Evolutionary conservation across 129 eudicot genomes (phyloP), one percentile per base, ranked within the genome.

Genomic region (Flaveria sonorensis): DNA sequence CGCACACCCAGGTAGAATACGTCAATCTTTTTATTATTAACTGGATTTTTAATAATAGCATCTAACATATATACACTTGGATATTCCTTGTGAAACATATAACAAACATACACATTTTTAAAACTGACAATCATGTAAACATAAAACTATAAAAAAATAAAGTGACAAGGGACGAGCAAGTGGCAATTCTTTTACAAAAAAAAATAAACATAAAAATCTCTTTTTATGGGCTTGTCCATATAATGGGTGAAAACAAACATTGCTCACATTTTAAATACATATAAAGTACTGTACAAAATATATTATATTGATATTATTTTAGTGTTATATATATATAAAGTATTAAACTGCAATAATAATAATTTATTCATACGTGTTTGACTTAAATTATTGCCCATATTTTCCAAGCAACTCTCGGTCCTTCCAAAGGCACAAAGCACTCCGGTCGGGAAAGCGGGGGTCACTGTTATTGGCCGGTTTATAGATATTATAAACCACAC

Each of bases 401-500:
- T 66, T 36, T 61, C 70, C 84, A 67, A 74, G 75, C 67, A 67
- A 66, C 53, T 26, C 84, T 65, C 70, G 69, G 45, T 74, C 84
- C 75, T 74, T 74, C 84, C 84, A 80, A 79, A 46, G 83, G 75
- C 70, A 74, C 84, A 73, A 8, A 80, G 80, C 79, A 66, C 84
- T 68, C 61, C 84, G 79, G 84, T 81, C 84, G 80, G 69, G 84
- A 81, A 81, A 74, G 80, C 62, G 69, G 84, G 83, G 74, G 84
- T 81, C 84, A 81, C 61, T 74, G 80, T 81, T 74, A 73, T 67
- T 81, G 84, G 70, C 84, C 63, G 79, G 70, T 73, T 73, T 43
- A 42, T 30, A 1, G 0, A 43, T 39, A 20, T 10, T n/a, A 73
- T 43, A 26, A 39, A 20, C 36, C 14, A 20, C 16, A 59, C 9